Percentiles rank a stretch among this genome's conserved stretches.
Conservation (phyloP, 2,329 filamentous ascomycete genomes). For the Colletotrichum sp. region DNA sequence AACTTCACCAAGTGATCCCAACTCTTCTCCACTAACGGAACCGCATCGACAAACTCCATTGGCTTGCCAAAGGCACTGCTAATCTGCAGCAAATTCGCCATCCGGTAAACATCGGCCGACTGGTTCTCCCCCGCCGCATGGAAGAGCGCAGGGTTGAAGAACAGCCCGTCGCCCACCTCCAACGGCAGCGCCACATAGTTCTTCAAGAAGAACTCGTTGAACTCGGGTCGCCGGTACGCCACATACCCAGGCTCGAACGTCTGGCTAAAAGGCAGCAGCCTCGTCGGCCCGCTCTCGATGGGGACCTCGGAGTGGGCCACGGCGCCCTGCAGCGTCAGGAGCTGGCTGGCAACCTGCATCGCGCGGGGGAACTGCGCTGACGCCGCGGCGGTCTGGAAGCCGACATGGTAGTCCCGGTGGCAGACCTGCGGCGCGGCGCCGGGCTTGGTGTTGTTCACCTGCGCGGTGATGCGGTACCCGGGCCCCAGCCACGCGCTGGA, state of each 20-base stretch:
- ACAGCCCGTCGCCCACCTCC: conserved; percentile 61
- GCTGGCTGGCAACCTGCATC: conserved; percentile 59
- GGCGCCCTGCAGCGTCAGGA: conserved; percentile 66
- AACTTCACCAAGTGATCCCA: conserved; percentile 44
- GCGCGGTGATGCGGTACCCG: conserved; percentile 63
- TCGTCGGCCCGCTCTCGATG: conserved; percentile 60
- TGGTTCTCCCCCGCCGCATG: conserved; percentile 67
- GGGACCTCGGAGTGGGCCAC: conserved; percentile 69
- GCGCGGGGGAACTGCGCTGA: conserved; percentile 53
- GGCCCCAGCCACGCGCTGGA: conserved; percentile 64
- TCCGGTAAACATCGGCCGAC: conserved; percentile 50
- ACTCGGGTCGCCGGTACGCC: conserved; percentile 58
- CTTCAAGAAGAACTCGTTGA: conserved; percentile 57
- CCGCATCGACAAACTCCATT: conserved; percentile 64
- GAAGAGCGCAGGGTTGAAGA: conserved; percentile 68
- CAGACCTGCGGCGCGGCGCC: conserved; percentile 60
- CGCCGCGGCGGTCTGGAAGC: conserved; percentile 58
- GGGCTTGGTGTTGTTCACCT: conserved; percentile 67
- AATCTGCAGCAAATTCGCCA: conserved; percentile 67
- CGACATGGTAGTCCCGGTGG: conserved; percentile 69
- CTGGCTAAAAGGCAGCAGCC: conserved; percentile 66
- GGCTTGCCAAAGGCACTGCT: conserved; percentile 67
- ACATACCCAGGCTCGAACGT: conserved; percentile 61
- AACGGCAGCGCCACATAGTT: conserved; percentile 59
- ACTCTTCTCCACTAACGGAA: conserved; percentile 49